These are phyloP conservation scores for Cicer arietinum DNA, from an alignment of 306 rosid genomes.

Conservation along the genomic window DNA sequence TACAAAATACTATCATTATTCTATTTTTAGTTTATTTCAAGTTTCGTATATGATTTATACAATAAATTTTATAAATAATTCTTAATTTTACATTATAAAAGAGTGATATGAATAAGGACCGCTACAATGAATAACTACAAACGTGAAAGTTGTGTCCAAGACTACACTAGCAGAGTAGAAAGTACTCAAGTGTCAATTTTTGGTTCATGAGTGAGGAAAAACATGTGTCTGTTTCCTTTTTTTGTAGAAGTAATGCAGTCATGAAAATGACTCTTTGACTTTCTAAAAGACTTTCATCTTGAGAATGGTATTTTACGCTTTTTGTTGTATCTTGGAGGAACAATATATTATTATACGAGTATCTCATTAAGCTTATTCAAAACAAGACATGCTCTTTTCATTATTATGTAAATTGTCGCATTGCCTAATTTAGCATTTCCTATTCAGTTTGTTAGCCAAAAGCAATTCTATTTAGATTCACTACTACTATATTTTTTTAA, in stretches of 20 bases:
- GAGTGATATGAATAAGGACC: too few species aligned
- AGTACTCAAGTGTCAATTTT: constrained; percentile 12
- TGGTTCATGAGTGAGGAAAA: background rate
- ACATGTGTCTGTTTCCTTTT: background rate
- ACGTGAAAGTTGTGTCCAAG: too few species aligned
- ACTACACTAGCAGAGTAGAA: too few species aligned
- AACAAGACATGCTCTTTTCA: background rate
- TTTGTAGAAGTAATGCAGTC: constrained; percentile 14
- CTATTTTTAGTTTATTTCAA: too few species aligned
- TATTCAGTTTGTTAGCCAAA: background rate
- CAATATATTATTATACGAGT: background rate
- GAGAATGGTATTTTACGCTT: background rate
- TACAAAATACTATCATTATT: too few species aligned
- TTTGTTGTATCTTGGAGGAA: background rate
- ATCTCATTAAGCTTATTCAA: background rate
- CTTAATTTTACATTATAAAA: too few species aligned
- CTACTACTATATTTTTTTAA: too few species aligned
- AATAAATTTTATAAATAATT: too few species aligned
- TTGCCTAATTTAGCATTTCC: background rate
- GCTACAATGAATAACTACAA: too few species aligned
- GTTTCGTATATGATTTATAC: too few species aligned
- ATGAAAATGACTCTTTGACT: background rate
- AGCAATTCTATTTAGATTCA: background rate
- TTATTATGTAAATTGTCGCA: background rate
- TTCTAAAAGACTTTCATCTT: too few species aligned